These are phyloP conservation scores for Pyrenophora teres DNA, from an alignment of 2,329 filamentous ascomycete genomes.

Conservation along the genomic window DNA sequence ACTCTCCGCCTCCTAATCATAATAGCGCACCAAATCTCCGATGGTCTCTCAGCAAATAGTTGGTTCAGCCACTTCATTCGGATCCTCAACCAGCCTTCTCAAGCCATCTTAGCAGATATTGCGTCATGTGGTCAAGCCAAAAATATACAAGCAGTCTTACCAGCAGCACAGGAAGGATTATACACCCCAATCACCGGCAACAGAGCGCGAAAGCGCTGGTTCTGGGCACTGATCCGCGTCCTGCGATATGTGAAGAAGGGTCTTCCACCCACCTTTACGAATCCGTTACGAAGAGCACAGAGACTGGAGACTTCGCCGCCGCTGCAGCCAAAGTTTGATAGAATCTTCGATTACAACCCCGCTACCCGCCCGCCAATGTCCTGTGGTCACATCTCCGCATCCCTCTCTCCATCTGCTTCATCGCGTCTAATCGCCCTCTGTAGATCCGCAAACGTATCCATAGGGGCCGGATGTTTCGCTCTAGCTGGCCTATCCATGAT, in stretches of 20 bases:
- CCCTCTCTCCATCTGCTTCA: conserved; percentile 42
- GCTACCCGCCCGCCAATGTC: conserved; percentile 44
- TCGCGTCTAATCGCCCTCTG: conserved; percentile 47
- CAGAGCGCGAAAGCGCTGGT: conserved; percentile 51
- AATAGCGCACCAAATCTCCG: conserved; percentile 53
- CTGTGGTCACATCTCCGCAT: conserved; percentile 37
- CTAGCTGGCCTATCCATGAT: conserved; percentile 55
- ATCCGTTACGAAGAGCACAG: conserved; percentile 45
- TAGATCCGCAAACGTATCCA: conserved; percentile 44
- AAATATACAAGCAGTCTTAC: conserved; percentile 40
- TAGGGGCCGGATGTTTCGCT: conserved; percentile 54
- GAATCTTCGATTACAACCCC: conserved; percentile 48
- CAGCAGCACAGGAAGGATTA: conserved; percentile 54
- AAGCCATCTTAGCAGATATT: conserved; percentile 16
- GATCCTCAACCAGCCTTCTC: conserved; percentile 25
- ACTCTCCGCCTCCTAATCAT: conserved; percentile 47
- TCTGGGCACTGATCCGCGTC: conserved; percentile 53
- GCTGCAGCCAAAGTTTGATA: conserved; percentile 39
- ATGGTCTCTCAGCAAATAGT: conserved; percentile 50
- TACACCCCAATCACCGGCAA: conserved; percentile 50
- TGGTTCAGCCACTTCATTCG: conserved; percentile 50
- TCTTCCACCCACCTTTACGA: conserved; percentile 48
- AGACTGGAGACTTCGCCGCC: conserved; percentile 20
- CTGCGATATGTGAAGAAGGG: conserved; percentile 50
- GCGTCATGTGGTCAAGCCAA: not conserved